phyloP scores from a whole-genome alignment of 1,284 basidiomycete genomes.

The Sporisorium reilianum region DNA sequence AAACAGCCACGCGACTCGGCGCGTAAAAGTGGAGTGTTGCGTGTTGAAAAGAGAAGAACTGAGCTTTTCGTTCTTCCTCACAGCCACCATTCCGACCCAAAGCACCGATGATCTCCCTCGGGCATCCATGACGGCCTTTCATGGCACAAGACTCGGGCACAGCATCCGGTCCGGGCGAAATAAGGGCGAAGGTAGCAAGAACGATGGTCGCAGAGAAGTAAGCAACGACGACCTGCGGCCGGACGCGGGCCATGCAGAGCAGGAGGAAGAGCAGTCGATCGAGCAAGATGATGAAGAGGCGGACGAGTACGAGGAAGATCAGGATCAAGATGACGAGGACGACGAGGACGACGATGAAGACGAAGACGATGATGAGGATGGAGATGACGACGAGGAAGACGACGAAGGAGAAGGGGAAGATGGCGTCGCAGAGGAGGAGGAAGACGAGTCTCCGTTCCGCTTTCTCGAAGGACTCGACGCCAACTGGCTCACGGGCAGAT shows the following conservation, averaged over 20 bases:
- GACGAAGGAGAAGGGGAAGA: constrained; percentile 22
- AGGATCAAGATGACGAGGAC: constrained; percentile 22
- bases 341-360: constrained; percentile 19
- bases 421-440: constrained; percentile 30
- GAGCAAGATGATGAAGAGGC: constrained; percentile 12
- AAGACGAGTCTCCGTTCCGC: constrained; percentile 45
- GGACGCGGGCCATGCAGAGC: neutral
- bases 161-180: constrained; percentile 1
- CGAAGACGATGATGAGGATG: constrained; percentile 18
- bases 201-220: neutral
- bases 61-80: neutral
- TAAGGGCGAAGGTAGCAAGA: neutral
- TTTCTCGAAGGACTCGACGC: constrained; percentile 40
- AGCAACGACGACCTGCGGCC: neutral
- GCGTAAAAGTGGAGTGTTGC: constrained; percentile 18
- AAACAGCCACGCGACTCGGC: constrained; percentile 11
- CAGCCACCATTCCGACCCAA: neutral
- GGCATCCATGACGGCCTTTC: constrained; percentile 17
- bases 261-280: neutral
- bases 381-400: constrained; percentile 15
- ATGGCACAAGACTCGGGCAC: constrained; percentile 5
- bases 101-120: neutral
- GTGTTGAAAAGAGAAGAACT: constrained; percentile 8
- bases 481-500: constrained; percentile 20
- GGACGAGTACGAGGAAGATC: constrained; percentile 9